Evolutionary conservation across 441 rosid species (phyloP).

Genomic region (Pelargonium australe): DNA sequence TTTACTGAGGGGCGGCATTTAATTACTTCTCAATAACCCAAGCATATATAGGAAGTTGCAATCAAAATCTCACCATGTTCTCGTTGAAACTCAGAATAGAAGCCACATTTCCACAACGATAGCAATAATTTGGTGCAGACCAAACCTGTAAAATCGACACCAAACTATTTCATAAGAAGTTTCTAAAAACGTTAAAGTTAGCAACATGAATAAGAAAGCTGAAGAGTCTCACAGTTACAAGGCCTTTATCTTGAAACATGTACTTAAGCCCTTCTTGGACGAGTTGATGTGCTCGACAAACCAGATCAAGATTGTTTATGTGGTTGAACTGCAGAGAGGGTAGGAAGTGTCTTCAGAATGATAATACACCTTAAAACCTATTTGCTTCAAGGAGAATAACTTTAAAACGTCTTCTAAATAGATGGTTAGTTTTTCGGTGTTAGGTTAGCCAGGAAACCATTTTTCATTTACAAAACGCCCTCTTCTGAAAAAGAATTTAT

Average conservation of each 20-base stretch:
- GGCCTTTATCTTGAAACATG: conserved; percentile 99
- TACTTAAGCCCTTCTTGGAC: conserved; percentile 99
- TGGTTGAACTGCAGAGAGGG: conserved; percentile 68
- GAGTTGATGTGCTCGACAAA: conserved; percentile 99
- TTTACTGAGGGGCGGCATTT: no score
- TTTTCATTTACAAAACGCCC: no score
- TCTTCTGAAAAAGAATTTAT: no score
- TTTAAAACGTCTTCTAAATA: neutral
- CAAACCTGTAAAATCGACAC: conserved; percentile 58
- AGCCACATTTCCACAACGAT: conserved; percentile 98
- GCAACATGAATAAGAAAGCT: conserved; percentile 13
- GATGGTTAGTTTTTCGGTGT: neutral
- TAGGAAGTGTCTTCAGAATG: neutral
- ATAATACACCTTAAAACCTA: neutral
- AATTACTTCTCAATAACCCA: neutral
- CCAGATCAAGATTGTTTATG: conserved; percentile 90
- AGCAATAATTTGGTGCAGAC: conserved; percentile 99
- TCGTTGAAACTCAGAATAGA: conserved; percentile 97
- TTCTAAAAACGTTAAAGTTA: conserved; percentile 6
- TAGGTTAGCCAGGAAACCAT: neutral
- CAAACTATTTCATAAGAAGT: conserved; percentile 17
- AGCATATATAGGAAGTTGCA: neutral
- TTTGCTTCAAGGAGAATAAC: neutral
- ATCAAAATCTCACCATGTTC: conserved; percentile 67
- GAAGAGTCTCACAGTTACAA: conserved; percentile 70